These are phyloP conservation scores for Colletotrichum aenigma DNA, from an alignment of 2,329 filamentous ascomycete species.

Conservation along the genomic window DNA sequence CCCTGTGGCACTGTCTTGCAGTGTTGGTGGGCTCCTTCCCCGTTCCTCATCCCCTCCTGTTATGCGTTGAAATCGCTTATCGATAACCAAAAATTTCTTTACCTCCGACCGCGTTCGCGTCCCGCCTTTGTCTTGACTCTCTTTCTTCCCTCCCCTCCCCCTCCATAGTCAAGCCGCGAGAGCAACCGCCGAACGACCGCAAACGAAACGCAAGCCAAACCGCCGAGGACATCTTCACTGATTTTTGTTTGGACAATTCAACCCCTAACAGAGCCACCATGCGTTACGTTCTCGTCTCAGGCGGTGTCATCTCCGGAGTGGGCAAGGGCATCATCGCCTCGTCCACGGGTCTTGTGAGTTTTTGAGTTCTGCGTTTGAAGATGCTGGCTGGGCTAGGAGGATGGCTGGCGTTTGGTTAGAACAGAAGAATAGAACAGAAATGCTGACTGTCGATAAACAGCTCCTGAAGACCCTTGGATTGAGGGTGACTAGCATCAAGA, in stretches of 20 bases:
- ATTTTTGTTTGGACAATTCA: not conserved
- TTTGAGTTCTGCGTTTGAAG: not conserved
- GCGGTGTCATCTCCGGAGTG: conserved; percentile 61
- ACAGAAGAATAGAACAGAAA: not conserved
- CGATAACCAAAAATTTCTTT: conserved; percentile 23
- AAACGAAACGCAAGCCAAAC: not conserved
- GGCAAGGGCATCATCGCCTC: conserved; percentile 67
- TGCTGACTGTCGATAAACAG: conserved; percentile 44
- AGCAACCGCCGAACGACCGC: not conserved
- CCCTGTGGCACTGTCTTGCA: not conserved
- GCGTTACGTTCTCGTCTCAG: conserved; percentile 32
- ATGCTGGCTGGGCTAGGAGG: not conserved
- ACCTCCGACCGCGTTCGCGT: conserved; percentile 20
- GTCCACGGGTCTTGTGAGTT: conserved; percentile 63
- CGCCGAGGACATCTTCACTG: not conserved
- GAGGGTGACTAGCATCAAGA: conserved; percentile 64
- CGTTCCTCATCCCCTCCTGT: not conserved
- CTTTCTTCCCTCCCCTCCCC: conserved; percentile 20
- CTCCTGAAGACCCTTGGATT: conserved; percentile 82
- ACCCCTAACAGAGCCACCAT: conserved; percentile 18
- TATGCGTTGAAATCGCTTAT: conserved; percentile 10
- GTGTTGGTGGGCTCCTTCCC: not conserved
- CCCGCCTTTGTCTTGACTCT: conserved; percentile 13
- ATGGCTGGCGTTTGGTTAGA: not conserved
- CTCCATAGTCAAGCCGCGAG: conserved; percentile 12